Evolutionary conservation across 495 filamentous ascomycete genomes (phyloP).

Genomic region (Cercophora newfieldiana): DNA sequence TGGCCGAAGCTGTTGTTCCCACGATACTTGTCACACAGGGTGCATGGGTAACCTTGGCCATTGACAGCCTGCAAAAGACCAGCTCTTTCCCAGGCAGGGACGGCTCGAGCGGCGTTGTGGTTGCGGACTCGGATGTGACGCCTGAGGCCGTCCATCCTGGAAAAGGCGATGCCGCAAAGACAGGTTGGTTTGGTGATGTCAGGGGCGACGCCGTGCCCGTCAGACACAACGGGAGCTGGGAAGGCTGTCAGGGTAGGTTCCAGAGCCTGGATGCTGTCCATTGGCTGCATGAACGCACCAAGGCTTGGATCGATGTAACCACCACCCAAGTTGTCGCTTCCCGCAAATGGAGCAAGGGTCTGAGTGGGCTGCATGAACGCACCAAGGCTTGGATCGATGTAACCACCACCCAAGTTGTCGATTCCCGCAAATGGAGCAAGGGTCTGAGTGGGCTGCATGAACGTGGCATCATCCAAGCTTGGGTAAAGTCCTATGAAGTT

Average conservation of each 20-base stretch:
- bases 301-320: no score
- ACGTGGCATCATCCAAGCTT: no score
- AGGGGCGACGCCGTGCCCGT: neutral
- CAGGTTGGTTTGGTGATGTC: neutral
- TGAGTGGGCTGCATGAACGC: no score
- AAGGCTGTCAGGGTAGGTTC: neutral
- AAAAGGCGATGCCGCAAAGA: neutral
- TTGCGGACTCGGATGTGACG: neutral
- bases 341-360: no score
- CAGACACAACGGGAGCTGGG: neutral
- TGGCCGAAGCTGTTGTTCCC: neutral
- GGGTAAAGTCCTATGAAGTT: no score
- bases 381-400: no score
- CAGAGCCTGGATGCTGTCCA: no score
- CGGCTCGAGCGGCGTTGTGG: neutral
- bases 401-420: no score
- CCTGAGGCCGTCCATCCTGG: neutral
- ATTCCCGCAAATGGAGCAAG: no score
- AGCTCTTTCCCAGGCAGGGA: neutral
- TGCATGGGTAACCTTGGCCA: neutral
- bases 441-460: no score
- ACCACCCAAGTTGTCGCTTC: no score
- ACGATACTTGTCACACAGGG: neutral
- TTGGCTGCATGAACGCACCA: no score
- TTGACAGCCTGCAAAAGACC: neutral